Percentiles rank a stretch among this genome's conserved stretches.
Evolutionary conservation across 2,329 filamentous ascomycete species (phyloP).

Genomic region (Alternaria consortialis): DNA sequence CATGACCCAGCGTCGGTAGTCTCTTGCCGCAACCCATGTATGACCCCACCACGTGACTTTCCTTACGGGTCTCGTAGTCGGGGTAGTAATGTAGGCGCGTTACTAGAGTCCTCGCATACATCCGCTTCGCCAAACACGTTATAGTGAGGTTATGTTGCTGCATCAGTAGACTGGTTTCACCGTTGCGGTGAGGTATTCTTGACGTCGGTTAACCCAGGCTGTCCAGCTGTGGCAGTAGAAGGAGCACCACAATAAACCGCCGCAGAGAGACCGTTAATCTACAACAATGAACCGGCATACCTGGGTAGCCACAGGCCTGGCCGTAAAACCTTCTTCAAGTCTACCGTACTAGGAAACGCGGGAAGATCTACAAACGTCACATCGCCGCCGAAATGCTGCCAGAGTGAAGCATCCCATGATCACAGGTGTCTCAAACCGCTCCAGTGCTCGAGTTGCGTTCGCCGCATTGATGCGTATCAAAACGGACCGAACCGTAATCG

Average conservation of each 20-base stretch:
- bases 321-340: background rate
- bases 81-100: too few relatives aligned
- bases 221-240: background rate
- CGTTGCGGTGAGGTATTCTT: background rate
- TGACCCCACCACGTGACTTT: too few relatives aligned
- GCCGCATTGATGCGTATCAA: background rate
- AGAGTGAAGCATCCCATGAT: too few relatives aligned
- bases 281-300: background rate
- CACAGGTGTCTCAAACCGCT: background rate
- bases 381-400: background rate
- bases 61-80: too few relatives aligned
- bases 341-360: background rate
- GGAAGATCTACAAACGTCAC: background rate
- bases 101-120: too few relatives aligned
- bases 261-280: background rate
- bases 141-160: too few relatives aligned
- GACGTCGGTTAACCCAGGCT: background rate
- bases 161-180: too few relatives aligned
- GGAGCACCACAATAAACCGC: background rate
- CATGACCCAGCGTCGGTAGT: too few relatives aligned
- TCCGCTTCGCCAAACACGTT: too few relatives aligned
- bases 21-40: too few relatives aligned
- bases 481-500: background rate
- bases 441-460: background rate
- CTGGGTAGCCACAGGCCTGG: background rate